These are phyloP conservation scores for Coelastrella sp. DNA, from an alignment of 139 green algal species.

Conservation along the genomic window DNA sequence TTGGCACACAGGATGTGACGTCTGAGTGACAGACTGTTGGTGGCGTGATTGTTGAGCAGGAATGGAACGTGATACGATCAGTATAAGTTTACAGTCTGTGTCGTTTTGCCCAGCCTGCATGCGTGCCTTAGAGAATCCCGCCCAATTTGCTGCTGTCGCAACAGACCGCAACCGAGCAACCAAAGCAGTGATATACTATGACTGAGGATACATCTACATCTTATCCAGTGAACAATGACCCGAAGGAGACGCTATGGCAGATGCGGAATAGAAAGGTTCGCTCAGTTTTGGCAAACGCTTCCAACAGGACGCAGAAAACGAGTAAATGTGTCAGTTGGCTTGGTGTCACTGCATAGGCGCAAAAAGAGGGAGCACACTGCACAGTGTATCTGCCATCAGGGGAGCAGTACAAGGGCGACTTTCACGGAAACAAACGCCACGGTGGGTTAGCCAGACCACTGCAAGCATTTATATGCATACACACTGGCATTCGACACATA, in stretches of 20 bases:
- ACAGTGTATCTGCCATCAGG: constrained; percentile 72
- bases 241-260: constrained; percentile 29
- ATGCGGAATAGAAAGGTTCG: constrained; percentile 36
- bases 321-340: background rate
- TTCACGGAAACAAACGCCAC: constrained; percentile 75
- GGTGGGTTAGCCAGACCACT: constrained; percentile 46
- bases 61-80: no score
- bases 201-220: background rate
- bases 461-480: background rate
- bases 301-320: background rate
- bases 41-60: no score
- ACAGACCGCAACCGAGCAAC: no score
- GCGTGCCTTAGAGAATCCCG: background rate
- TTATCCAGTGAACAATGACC: background rate
- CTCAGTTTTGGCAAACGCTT: no score
- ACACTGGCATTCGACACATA: no score
- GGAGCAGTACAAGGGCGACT: constrained; percentile 74
- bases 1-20: no score
- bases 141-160: background rate
- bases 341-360: constrained; percentile 47
- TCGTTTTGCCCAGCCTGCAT: no score
- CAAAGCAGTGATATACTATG: background rate
- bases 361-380: constrained; percentile 70
- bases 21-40: no score
- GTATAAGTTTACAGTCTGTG: no score